Evolutionary conservation across 805 yeast species (phyloP), one percentile per base, ranked within the genome.

Genomic region (Starmerella scarabaei): DNA sequence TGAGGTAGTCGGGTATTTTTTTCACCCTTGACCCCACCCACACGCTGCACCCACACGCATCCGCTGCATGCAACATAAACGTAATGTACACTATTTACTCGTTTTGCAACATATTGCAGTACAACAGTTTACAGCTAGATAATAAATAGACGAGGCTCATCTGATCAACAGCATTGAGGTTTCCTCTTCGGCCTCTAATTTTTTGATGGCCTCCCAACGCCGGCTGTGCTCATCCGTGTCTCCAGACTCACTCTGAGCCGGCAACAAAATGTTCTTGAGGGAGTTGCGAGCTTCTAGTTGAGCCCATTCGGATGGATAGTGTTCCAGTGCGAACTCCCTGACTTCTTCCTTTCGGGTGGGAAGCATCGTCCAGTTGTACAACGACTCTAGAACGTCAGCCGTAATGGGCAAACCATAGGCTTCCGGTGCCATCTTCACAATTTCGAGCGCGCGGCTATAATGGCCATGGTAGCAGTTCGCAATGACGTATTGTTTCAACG

Each of bases 381-480:
- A 40, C 0, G 58, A 41, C 21, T 53, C 55, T 23, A 61, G 45
- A 3, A 58, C 47, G 5, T 51, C 51, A 9, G 42, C 47, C 7
- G 45, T 40, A 3, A 57, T 48, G 5, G 40, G 40, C 5, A 60
- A 34, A 1, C 54, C 54, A 39, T 54, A 52, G 3, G 47, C 45
- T 27, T 69, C 69, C 1, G 53, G 52, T 23, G 75, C 67, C 21
- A 62, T 63, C 17, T 64, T 61, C 3, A 73, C 65, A 21, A 74
- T 56, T 15, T 62, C 60, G 5, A 75, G 58, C 0, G 91, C 91
- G 3, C 70, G 67, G 8, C 67, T 67, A 29, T 66, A 68, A 34
- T 67, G 61, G 7, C 79, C 84, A 53, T 75, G 74, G 49, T 76
- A 77, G 44, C 80, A 77, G 54, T 79, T 76, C 0, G 84, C 81